These are phyloP conservation scores for Chytridium lagenaria DNA, from an alignment of 371 early-diverging fungal genomes.

Conservation along the genomic window DNA sequence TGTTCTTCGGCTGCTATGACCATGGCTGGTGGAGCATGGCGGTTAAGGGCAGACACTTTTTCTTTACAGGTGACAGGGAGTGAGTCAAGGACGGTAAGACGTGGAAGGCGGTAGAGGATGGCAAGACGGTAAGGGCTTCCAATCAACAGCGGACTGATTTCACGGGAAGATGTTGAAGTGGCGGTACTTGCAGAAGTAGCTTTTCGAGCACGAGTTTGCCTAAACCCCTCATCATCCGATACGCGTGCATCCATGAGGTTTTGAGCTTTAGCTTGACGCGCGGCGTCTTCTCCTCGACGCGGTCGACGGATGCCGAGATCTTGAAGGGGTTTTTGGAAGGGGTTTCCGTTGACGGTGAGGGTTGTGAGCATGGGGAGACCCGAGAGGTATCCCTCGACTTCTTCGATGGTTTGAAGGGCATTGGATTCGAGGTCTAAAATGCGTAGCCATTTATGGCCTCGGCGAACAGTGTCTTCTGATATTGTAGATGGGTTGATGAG, in stretches of 20 bases:
- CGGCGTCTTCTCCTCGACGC: neutral
- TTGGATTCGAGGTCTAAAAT: constrained; percentile 45
- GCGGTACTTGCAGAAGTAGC: no score
- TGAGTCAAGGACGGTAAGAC: constrained; percentile 49
- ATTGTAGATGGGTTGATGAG: constrained; percentile 49
- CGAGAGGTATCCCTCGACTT: constrained; percentile 34
- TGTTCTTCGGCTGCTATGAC: constrained; percentile 56
- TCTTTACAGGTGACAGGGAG: constrained; percentile 53
- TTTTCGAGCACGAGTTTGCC: no score
- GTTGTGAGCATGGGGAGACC: constrained; percentile 41
- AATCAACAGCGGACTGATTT: no score
- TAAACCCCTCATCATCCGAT: neutral
- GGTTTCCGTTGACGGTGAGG: constrained; percentile 45
- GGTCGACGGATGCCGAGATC: no score
- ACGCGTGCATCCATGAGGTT: no score
- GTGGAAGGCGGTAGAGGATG: constrained; percentile 47
- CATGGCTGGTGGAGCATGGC: constrained; percentile 48
- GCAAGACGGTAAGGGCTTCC: constrained; percentile 38
- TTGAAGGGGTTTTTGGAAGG: constrained; percentile 29
- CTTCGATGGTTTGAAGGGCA: constrained; percentile 26
- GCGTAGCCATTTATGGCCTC: constrained; percentile 28
- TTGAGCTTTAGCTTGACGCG: neutral
- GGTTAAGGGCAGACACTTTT: constrained; percentile 56
- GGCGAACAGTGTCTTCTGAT: constrained; percentile 15
- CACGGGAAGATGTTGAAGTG: no score